phyloP scores from a whole-genome alignment of 164 flowering plant species.

The Santalum album region DNA sequence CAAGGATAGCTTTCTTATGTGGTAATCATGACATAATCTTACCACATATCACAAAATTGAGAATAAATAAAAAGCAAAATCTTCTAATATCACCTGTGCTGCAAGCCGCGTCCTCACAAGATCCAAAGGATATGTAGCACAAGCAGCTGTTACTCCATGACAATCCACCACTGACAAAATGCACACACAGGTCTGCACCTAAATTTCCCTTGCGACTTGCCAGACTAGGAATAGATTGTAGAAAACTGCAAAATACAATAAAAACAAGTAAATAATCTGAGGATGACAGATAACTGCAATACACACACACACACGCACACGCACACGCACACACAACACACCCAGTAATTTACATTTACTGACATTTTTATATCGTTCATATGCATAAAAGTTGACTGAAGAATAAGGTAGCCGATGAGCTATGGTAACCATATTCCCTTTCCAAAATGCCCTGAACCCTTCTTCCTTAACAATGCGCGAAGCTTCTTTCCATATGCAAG shows the following conservation, averaged over 20 bases:
- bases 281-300: neutral
- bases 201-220: conserved; percentile 30
- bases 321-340: too few species aligned
- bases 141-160: conserved; percentile 84
- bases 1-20: too few species aligned
- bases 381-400: conserved; percentile 67
- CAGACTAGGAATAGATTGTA: conserved; percentile 44
- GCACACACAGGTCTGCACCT: conserved; percentile 36
- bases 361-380: conserved; percentile 67
- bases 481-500: conserved; percentile 73
- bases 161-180: conserved; percentile 70
- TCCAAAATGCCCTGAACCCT: conserved; percentile 87
- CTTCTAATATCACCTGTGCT: conserved; percentile 51
- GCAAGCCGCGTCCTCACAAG: conserved; percentile 88
- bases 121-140: conserved; percentile 72
- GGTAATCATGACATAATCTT: too few species aligned
- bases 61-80: neutral
- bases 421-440: conserved; percentile 75
- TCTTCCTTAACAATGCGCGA: conserved; percentile 64
- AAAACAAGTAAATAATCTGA: neutral
- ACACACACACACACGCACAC: too few species aligned
- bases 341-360: conserved; percentile 14
- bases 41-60: neutral
- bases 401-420: conserved; percentile 90
- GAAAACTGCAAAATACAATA: conserved; percentile 30